Conservation (phyloP, 2,329 filamentous ascomycete species). For the Septoria linicola region DNA sequence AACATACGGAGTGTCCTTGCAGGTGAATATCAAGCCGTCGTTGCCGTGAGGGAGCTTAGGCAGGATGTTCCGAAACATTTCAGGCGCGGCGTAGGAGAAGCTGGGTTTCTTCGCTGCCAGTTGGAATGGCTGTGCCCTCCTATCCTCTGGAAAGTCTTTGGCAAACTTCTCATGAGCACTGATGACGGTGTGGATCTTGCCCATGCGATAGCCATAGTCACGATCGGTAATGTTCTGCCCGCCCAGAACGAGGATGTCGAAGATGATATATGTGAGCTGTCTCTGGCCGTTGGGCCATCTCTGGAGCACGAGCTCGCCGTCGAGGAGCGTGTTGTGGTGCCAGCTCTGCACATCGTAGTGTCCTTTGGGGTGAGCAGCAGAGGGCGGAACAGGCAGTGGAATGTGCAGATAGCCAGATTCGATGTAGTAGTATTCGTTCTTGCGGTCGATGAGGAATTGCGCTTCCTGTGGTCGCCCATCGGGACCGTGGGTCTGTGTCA, state of each 20-base stretch:
- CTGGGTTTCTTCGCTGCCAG: slow-evolving; percentile 89
- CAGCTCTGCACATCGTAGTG: slow-evolving; percentile 55
- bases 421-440: slow-evolving; percentile 94
- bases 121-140: slow-evolving; percentile 70
- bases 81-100: slow-evolving; percentile 80
- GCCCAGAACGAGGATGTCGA: slow-evolving; percentile 86
- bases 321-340: slow-evolving; percentile 78
- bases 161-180: slow-evolving; percentile 43
- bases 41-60: slow-evolving; percentile 87
- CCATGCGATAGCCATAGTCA: slow-evolving; percentile 83
- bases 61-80: slow-evolving; percentile 87
- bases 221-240: slow-evolving; percentile 71
- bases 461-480: slow-evolving; percentile 47
- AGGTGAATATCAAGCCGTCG: slow-evolving; percentile 97
- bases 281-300: slow-evolving; percentile 61
- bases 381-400: slow-evolving; percentile 61
- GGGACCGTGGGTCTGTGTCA: slow-evolving; percentile 59
- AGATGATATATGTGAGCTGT: slow-evolving; percentile 82
- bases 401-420: slow-evolving; percentile 71
- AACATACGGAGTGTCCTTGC: slow-evolving; percentile 79
- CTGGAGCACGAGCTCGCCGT: slow-evolving; percentile 92
- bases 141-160: slow-evolving; percentile 66
- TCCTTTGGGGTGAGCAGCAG: not conserved
- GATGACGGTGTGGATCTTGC: slow-evolving; percentile 64
- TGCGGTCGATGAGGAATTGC: slow-evolving; percentile 94